phyloP scores from a whole-genome alignment of 176 grass and related monocot species.

The Otatea glauca region DNA sequence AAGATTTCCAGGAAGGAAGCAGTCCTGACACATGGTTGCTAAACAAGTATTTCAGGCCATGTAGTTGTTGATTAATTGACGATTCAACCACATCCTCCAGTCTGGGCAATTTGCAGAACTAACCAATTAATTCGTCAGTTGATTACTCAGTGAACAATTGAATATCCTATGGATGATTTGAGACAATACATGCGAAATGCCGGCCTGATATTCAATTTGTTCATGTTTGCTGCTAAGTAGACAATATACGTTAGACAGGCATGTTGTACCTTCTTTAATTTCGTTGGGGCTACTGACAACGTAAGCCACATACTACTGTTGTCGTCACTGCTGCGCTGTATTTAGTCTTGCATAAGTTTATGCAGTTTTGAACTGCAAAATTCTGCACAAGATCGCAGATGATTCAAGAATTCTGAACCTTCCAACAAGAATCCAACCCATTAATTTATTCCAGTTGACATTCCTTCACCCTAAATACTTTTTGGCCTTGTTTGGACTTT shows the following conservation, averaged over 20 bases:
- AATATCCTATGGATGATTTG: constrained; percentile 29
- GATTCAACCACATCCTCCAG: constrained; percentile 15
- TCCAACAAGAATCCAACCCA: neutral
- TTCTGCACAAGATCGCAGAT: neutral
- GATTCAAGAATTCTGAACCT: neutral
- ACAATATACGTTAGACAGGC: neutral
- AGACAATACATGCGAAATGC: constrained; percentile 22
- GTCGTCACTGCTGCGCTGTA: neutral
- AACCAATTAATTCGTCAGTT: constrained; percentile 9
- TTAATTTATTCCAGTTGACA: too few relatives aligned
- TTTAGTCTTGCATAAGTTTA: too few relatives aligned
- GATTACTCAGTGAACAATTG: neutral
- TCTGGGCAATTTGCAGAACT: neutral
- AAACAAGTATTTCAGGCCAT: constrained; percentile 27
- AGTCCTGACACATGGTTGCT: neutral
- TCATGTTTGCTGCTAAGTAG: constrained; percentile 27
- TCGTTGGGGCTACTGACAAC: neutral
- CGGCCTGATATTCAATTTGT: neutral
- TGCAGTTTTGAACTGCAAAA: neutral
- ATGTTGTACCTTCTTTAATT: neutral
- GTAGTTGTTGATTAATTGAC: neutral
- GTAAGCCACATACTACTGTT: neutral
- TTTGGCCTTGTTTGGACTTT: too few relatives aligned
- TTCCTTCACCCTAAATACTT: too few relatives aligned
- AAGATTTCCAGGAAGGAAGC: constrained; percentile 25